Base-by-base conservation (phyloP, 2,329 filamentous ascomycete species). In the Nigrospora osmanthi region DNA sequence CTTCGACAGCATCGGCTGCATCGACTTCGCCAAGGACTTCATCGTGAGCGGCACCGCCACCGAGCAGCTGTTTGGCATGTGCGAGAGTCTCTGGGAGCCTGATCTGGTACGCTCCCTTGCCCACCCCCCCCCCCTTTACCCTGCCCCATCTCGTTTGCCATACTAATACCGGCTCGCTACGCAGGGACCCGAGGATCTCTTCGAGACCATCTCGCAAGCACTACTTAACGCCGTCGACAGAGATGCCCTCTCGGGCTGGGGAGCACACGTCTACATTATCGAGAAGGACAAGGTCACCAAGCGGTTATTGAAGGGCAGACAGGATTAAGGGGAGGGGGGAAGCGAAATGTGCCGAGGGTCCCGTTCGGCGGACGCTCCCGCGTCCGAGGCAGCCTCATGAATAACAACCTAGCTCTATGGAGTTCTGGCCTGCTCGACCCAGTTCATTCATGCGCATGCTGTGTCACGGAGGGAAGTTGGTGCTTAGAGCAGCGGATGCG, bases 201-300 rank as follows among this genome's bases (percentile, higher is more conserved):
- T 98, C 71, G 93, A 98, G 74, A 98, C 93, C 51, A 89, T 97
- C 64, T 97, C 93, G 40, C 93, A 98, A 72, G 83, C 91, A 43
- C 78, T 98, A 49, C 78, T 98, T 57, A 97, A 94, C 69, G 93
- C 93, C 48, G 88, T 97, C 47, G 93, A 98, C 69, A 81, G 93
- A 71, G 93, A 98, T 69, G 93, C 93, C 43, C 76, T 98, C 52
- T 96, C 91, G 34, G 93, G 93, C 53, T 97, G 93, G 93, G 93
- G 93, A 64, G 93, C 93, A 35, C 89, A 98, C 64, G 93, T 98
- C 57, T 98, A 97, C 73, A 95, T 98, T 63, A 95, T 98, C 67
- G 93, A 97, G 77, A 98, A 98, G 80, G 90, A 95, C 74, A 97
- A 97, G 86, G 88, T 98, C 52, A 97, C 93, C 61, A 96, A 97